A percentile compares a stretch with the other conserved stretches of the same genome.
Conservation (phyloP, 129 eudicot species). For the Sambucus nigra region DNA sequence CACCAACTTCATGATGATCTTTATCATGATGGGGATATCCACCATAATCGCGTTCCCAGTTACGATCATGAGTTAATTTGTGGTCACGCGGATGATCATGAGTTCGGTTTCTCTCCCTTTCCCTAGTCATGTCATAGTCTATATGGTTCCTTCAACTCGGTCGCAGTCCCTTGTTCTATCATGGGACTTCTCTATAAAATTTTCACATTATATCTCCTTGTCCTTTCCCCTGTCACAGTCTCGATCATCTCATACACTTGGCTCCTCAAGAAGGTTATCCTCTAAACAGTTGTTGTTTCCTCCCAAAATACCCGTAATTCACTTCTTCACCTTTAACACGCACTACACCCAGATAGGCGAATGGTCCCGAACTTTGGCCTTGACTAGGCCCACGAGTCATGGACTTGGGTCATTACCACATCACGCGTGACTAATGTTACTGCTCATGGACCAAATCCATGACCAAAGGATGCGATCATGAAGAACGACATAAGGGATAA, state of each 20-base stretch:
- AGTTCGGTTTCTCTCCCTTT: constrained; percentile 36
- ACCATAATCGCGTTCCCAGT: constrained; percentile 33
- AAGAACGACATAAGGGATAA: too few relatives aligned
- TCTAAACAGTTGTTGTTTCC: constrained; percentile 70
- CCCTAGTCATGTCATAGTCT: constrained; percentile 67
- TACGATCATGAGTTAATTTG: constrained; percentile 34
- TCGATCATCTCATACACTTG: constrained; percentile 71
- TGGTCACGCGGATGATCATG: constrained; percentile 25
- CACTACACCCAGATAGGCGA: too few relatives aligned
- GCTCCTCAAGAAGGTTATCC: constrained; percentile 68
- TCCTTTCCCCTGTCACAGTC: constrained; percentile 71
- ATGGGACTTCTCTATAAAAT: constrained; percentile 68
- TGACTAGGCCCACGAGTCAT: too few relatives aligned
- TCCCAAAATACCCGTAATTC: constrained; percentile 55
- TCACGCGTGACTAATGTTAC: too few relatives aligned
- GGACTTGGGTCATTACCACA: too few relatives aligned
- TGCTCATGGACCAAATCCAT: too few relatives aligned
- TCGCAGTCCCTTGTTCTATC: constrained; percentile 79
- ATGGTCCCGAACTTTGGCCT: too few relatives aligned
- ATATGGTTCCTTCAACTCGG: constrained; percentile 87
- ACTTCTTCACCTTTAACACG: constrained; percentile 87
- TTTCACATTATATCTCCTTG: constrained; percentile 28
- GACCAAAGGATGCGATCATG: too few relatives aligned
- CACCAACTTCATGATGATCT: constrained; percentile 40
- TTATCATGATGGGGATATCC: constrained; percentile 32